Evolutionary conservation across 768 basidiomycete species (phyloP).

Genomic region (Podaxis carcinomalis): DNA sequence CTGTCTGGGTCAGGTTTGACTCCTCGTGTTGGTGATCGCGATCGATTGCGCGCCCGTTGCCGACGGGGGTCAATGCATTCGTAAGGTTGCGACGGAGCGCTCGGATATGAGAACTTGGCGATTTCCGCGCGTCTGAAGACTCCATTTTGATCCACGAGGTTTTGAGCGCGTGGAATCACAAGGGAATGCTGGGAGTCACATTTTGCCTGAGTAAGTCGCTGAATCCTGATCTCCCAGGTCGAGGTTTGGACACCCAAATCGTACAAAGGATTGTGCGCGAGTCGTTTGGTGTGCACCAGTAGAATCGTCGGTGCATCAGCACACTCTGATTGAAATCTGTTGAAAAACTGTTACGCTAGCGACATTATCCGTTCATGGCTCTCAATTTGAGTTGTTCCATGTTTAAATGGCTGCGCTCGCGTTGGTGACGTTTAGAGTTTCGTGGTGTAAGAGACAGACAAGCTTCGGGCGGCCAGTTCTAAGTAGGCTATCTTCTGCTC

Average conservation of each 20-base stretch:
- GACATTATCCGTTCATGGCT: conserved; percentile 14
- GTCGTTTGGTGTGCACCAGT: conserved; percentile 40
- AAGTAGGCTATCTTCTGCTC: conserved; percentile 17
- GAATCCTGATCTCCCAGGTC: conserved; percentile 39
- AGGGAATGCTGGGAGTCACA: not conserved
- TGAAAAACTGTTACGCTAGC: conserved; percentile 21
- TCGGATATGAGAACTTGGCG: not conserved
- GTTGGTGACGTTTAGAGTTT: not conserved
- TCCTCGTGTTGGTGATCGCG: not conserved
- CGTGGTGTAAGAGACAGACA: not conserved
- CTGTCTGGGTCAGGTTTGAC: conserved; percentile 1
- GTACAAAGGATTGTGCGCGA: conserved; percentile 33
- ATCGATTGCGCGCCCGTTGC: conserved; percentile 2
- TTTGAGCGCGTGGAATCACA: not conserved
- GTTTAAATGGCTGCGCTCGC: conserved; percentile 21
- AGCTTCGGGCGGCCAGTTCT: conserved; percentile 13
- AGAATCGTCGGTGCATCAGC: conserved; percentile 33
- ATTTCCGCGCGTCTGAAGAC: not conserved
- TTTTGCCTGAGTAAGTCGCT: conserved; percentile 24
- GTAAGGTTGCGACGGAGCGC: not conserved
- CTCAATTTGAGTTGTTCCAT: conserved; percentile 23
- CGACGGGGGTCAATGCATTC: not conserved
- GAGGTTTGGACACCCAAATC: conserved; percentile 37
- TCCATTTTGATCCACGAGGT: not conserved
- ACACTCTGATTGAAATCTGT: conserved; percentile 1